Base-by-base conservation (phyloP, 495 filamentous ascomycete species). In the Xylaria telfairii region DNA sequence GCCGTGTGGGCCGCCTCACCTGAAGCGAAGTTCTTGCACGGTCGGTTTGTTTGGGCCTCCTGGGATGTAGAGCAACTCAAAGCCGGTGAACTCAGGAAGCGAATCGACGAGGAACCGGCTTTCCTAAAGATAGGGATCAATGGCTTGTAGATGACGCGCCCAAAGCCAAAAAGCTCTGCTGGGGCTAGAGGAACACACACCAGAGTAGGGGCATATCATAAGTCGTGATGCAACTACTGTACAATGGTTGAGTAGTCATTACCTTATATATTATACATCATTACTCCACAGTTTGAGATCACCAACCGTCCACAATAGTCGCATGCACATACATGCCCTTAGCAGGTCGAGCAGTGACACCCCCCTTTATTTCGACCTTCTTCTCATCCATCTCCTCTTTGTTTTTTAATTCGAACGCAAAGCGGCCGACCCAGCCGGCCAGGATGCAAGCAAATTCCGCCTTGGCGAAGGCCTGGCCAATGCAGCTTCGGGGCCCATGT, bases 381-480 rank as follows among this genome's bases (percentile, higher is more conserved):
- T 78, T 82, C 79, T 87, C 85, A 68, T 85, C 84, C 75, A 69
- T 65, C 73, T 82, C 79, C 69, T 90, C 82, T 60, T 86, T 83
- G 71, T 92, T 85, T 54, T 86, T 78, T 44, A 93, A 72, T 79
- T 88, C 85, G 73, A 93, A 88, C 72, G 90, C 84, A 73, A 91
- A 96, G 49, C 87, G 83, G 17, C 93, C 93, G 24, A 95, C 88
- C 81, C 90, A 85, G 4, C 87, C 86, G 63, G 93, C 95, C 60
- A 99, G 70, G 72, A 97, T 80, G 75, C 89, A 93, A 9, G 92
- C 92, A 78, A 96, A 92, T 84, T 98, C 96, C 0, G 89, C 84
- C 79, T 89, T 92, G 0, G 94, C 92, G 81, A 99, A 99, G 2
- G 85, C 84, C 78, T 84, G 82, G 7, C 90, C 89, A 62, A 91